phyloP scores from a whole-genome alignment of 2,329 filamentous ascomycete species.

The Kalmusia sp. region DNA sequence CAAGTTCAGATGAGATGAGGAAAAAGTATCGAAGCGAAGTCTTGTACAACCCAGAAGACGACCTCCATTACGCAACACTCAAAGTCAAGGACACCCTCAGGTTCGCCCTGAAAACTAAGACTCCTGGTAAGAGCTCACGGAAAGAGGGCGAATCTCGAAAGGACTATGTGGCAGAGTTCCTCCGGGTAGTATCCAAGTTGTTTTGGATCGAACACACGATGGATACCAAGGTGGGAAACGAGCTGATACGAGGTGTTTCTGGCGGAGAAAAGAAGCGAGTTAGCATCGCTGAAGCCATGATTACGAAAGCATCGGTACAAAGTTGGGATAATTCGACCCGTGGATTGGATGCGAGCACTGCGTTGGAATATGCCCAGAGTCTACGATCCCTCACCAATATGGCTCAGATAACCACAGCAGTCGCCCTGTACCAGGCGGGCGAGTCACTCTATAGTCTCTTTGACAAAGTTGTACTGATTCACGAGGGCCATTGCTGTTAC shows the following conservation, averaged over 20 bases:
- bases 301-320: slow-evolving; percentile 48
- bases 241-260: slow-evolving; percentile 70
- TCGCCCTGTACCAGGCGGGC: slow-evolving; percentile 75
- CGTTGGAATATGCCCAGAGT: slow-evolving; percentile 74
- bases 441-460: slow-evolving; percentile 48
- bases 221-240: slow-evolving; percentile 76
- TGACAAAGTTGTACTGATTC: slow-evolving; percentile 50
- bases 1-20: slow-evolving; percentile 57
- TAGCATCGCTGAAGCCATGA: slow-evolving; percentile 57
- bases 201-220: slow-evolving; percentile 77
- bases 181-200: slow-evolving; percentile 72
- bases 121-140: slow-evolving; percentile 67
- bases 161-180: slow-evolving; percentile 67
- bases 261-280: slow-evolving; percentile 59
- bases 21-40: slow-evolving; percentile 70
- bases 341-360: slow-evolving; percentile 76
- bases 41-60: slow-evolving; percentile 74
- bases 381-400: slow-evolving; percentile 71
- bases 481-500: slow-evolving; percentile 58
- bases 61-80: slow-evolving; percentile 76
- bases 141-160: slow-evolving; percentile 67
- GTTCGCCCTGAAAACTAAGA: slow-evolving; percentile 74
- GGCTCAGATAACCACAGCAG: slow-evolving; percentile 65
- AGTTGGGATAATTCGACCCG: slow-evolving; percentile 69
- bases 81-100: slow-evolving; percentile 76